phyloP scores from a whole-genome alignment of 306 rosid species.

The Rosa lucieae region DNA sequence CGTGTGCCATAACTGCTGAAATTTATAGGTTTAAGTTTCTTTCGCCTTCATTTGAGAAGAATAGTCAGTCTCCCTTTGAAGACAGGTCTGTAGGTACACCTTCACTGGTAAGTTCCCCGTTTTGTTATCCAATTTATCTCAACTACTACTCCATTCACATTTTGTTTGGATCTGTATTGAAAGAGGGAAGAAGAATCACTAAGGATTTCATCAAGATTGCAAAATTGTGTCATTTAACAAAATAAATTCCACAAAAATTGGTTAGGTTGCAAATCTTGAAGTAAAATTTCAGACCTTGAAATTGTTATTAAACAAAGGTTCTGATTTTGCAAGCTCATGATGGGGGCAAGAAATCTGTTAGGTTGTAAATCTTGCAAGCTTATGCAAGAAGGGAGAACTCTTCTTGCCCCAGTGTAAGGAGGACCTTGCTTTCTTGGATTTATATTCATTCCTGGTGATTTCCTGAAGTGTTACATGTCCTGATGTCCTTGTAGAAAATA shows the following conservation, averaged over 20 bases:
- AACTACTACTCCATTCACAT: background rate
- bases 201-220: slow-evolving; percentile 8
- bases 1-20: slow-evolving; percentile 6
- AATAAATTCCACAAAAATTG: background rate
- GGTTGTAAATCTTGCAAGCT: background rate
- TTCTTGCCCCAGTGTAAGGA: background rate
- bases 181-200: background rate
- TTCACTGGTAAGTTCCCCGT: slow-evolving; percentile 15
- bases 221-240: background rate
- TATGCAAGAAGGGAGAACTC: background rate
- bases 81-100: background rate
- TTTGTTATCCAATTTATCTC: background rate
- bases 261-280: background rate
- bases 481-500: background rate
- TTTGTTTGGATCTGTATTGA: background rate
- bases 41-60: background rate
- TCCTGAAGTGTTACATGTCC: background rate
- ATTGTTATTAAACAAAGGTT: background rate
- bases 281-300: background rate
- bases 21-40: background rate
- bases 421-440: background rate
- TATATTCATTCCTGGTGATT: background rate
- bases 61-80: slow-evolving; percentile 2
- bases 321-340: too few relatives aligned
- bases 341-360: too few relatives aligned